Evolutionary conservation across 202 grass and related monocot species (phyloP).

Genomic region (Panicum virgatum): DNA sequence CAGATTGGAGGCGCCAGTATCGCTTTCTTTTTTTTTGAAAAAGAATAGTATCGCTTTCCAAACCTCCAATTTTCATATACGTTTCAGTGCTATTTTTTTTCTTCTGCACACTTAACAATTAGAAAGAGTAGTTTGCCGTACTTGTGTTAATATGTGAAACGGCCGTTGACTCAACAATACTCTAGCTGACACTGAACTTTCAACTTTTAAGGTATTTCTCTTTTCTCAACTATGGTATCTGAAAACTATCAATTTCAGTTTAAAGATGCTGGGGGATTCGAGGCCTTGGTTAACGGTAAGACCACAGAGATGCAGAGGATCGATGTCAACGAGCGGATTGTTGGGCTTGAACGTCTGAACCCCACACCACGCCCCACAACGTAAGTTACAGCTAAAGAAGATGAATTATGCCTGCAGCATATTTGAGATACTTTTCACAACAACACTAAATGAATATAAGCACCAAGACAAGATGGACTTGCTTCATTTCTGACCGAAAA

Average conservation of each 20-base stretch:
- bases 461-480: neutral
- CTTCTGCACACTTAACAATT: neutral
- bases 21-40: no score
- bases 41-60: neutral
- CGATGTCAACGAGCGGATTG: conserved; percentile 87
- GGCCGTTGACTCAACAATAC: neutral
- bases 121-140: neutral
- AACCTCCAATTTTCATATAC: neutral
- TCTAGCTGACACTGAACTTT: conserved; percentile 5
- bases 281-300: conserved; percentile 74
- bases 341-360: conserved; percentile 86
- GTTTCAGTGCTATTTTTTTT: neutral
- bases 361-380: conserved; percentile 83
- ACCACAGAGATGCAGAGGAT: conserved; percentile 91
- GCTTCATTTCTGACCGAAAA: neutral
- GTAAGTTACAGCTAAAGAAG: conserved; percentile 31
- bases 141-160: neutral
- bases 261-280: conserved; percentile 87
- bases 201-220: neutral
- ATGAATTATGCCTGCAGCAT: neutral
- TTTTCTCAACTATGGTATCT: conserved; percentile 2
- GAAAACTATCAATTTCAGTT: conserved; percentile 63
- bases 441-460: neutral
- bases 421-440: neutral
- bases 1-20: neutral